Evolutionary conservation across 306 rosid genomes (phyloP).

Genomic region (Vicia villosa): DNA sequence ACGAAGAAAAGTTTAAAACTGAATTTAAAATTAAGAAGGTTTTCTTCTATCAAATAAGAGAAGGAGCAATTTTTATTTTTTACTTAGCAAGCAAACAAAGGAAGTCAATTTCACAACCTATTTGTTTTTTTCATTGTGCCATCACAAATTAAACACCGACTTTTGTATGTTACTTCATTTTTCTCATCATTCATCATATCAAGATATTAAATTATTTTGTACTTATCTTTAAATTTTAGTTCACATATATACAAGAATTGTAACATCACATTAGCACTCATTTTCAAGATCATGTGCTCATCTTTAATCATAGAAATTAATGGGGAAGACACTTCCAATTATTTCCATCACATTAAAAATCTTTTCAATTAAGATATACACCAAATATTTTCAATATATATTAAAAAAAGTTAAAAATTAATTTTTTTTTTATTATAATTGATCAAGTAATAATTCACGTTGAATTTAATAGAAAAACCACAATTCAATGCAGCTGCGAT

Average conservation of each 20-base stretch:
- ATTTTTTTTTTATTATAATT: too few species aligned
- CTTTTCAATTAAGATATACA: neutral
- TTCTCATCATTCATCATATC: slow-evolving; percentile 24
- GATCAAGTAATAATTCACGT: too few species aligned
- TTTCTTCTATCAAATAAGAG: too few species aligned
- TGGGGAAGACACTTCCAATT: neutral
- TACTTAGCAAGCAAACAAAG: slow-evolving; percentile 30
- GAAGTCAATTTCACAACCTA: slow-evolving; percentile 37
- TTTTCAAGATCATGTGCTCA: slow-evolving; percentile 20
- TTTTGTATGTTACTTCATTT: slow-evolving; percentile 29
- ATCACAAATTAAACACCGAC: slow-evolving; percentile 43
- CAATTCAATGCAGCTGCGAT: too few species aligned
- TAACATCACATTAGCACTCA: slow-evolving; percentile 26
- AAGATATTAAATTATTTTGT: slow-evolving; percentile 19
- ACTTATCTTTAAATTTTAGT: slow-evolving; percentile 30
- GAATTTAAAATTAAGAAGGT: too few species aligned
- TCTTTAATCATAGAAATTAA: slow-evolving; percentile 14
- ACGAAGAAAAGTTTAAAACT: too few species aligned
- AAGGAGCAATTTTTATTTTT: too few species aligned
- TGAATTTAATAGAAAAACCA: too few species aligned
- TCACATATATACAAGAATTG: slow-evolving; percentile 15
- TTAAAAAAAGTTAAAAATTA: slow-evolving; percentile 2
- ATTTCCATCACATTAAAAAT: slow-evolving; percentile 3
- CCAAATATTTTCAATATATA: neutral
- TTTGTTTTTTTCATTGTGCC: slow-evolving; percentile 28